These are phyloP conservation scores for Rhododendron mucronatum DNA, from an alignment of 148 eudicot species.

Conservation along the genomic window DNA sequence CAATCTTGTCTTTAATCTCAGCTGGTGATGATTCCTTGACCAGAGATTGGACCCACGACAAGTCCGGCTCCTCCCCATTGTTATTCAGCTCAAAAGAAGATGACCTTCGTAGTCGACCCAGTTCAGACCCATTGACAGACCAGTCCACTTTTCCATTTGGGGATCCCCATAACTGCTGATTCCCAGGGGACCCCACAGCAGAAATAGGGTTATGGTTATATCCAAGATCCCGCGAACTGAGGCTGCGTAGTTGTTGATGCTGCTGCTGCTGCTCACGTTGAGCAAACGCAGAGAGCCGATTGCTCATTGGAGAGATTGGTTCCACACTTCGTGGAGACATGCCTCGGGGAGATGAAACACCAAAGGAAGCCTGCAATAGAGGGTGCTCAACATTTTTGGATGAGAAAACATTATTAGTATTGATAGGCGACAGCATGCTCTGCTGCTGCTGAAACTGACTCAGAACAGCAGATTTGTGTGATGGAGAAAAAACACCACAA, in stretches of 20 bases:
- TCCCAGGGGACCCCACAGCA: conserved; percentile 36
- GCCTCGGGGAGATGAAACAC: conserved; percentile 53
- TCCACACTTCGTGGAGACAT: conserved; percentile 68
- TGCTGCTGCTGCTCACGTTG: conserved; percentile 36
- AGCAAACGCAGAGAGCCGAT: conserved; percentile 32
- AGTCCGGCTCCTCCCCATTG: conserved; percentile 50
- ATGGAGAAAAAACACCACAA: conserved; percentile 55
- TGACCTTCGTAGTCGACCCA: conserved; percentile 31
- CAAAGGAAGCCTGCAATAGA: conserved; percentile 52
- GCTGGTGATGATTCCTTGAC: conserved; percentile 57
- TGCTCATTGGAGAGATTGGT: conserved; percentile 54
- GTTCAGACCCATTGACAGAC: conserved; percentile 43
- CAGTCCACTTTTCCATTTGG: conserved; percentile 44
- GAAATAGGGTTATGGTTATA: conserved; percentile 13
- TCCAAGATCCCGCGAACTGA: conserved; percentile 23
- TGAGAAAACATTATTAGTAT: conserved; percentile 55
- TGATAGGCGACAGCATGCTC: conserved; percentile 56
- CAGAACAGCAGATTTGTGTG: conserved; percentile 58
- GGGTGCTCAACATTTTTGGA: conserved; percentile 67
- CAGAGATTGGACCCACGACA: conserved; percentile 61
- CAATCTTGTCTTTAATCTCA: conserved; percentile 25
- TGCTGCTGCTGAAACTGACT: conserved; percentile 79
- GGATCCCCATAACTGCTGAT: conserved; percentile 49
- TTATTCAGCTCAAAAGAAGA: conserved; percentile 24
- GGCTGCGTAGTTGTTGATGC: conserved; percentile 37